Evolutionary conservation across 1,284 basidiomycete genomes (phyloP).

Genomic region (Schizopora paradoxa): DNA sequence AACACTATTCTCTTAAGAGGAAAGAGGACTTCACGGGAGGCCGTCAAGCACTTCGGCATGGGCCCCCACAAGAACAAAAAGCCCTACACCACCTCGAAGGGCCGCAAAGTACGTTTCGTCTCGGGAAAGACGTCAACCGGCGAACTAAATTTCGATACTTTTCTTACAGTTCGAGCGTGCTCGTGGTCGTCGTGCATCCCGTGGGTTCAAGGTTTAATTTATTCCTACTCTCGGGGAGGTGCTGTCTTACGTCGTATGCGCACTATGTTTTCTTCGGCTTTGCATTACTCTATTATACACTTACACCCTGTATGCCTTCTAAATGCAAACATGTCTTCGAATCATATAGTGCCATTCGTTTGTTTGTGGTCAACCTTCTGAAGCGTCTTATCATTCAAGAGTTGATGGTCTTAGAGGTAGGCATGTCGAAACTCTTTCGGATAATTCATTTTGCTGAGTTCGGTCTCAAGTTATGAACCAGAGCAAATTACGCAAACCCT

Average conservation of each 20-base stretch:
- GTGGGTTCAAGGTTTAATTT: slow-evolving; percentile 89
- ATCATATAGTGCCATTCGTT: too few species aligned
- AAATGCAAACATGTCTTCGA: too few species aligned
- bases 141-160: slow-evolving; percentile 11
- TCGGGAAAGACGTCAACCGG: background rate
- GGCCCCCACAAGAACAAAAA: slow-evolving; percentile 92
- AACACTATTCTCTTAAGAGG: slow-evolving; percentile 94
- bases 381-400: too few species aligned
- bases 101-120: slow-evolving; percentile 69
- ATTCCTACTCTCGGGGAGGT: slow-evolving; percentile 10
- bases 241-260: slow-evolving; percentile 13
- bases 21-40: slow-evolving; percentile 89
- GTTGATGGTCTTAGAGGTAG: too few species aligned
- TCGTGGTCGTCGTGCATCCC: slow-evolving; percentile 92
- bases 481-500: too few species aligned
- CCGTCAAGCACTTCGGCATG: slow-evolving; percentile 96
- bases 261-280: slow-evolving; percentile 11
- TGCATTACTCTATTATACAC: background rate
- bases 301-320: too few species aligned
- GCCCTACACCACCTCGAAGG: slow-evolving; percentile 91
- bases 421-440: too few species aligned
- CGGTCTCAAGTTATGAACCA: too few species aligned
- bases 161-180: slow-evolving; percentile 68
- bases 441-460: too few species aligned
- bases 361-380: too few species aligned